phyloP scores from a whole-genome alignment of 1,284 basidiomycete genomes.

The Peniophora sp. region DNA sequence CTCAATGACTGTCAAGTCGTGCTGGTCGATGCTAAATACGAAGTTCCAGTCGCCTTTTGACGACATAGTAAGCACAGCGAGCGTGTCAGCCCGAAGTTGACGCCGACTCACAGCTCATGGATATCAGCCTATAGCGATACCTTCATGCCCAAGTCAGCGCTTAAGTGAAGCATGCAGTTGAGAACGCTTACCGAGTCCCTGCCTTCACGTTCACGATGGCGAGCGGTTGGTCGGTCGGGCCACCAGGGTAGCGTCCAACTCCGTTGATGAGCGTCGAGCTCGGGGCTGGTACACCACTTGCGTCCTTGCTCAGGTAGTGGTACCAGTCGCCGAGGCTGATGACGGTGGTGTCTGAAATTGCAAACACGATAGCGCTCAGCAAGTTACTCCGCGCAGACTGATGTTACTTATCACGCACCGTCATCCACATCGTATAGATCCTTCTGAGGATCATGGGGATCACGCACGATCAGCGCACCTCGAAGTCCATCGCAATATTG shows the following conservation, averaged over 20 bases:
- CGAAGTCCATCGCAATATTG: constrained; percentile 35
- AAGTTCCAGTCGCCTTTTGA: constrained; percentile 22
- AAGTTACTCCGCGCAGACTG: not conserved
- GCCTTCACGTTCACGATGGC: constrained; percentile 22
- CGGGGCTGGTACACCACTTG: constrained; percentile 8
- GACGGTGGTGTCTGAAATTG: constrained; percentile 22
- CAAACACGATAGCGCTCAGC: not conserved
- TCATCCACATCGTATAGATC: constrained; percentile 28
- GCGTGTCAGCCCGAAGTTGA: constrained; percentile 25
- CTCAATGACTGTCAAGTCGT: constrained; percentile 37
- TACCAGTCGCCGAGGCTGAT: constrained; percentile 31
- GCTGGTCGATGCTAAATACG: constrained; percentile 32
- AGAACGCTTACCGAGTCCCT: constrained; percentile 23
- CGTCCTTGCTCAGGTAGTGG: constrained; percentile 7
- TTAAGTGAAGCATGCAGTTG: constrained; percentile 21
- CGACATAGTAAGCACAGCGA: constrained; percentile 27
- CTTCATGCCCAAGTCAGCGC: not conserved
- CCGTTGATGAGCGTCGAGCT: constrained; percentile 40
- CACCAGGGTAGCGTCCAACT: constrained; percentile 27
- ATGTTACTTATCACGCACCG: constrained; percentile 2
- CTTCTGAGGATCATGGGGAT: constrained; percentile 24
- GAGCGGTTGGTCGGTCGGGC: constrained; percentile 24
- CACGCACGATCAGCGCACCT: constrained; percentile 20
- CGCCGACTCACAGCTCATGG: constrained; percentile 1
- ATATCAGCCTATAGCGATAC: constrained; percentile 30